Percentiles rank a stretch among this genome's conserved stretches.
Conservation (phyloP, 2,329 filamentous ascomycete species). For the Fonsecaea monophora region DNA sequence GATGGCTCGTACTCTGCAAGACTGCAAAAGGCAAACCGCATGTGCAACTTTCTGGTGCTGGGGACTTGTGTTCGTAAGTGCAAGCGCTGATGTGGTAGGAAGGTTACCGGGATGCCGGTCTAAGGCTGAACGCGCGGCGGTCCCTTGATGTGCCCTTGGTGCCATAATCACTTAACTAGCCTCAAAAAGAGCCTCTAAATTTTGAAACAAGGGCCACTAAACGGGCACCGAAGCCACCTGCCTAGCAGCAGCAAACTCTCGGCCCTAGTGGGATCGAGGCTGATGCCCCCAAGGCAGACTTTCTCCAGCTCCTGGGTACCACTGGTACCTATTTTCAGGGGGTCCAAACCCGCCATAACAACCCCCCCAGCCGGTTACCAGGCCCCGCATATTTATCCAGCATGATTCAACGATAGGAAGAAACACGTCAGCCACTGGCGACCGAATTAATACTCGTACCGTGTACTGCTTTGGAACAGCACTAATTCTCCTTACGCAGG, state of each 20-base stretch:
- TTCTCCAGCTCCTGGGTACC: neutral
- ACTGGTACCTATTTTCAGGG: slow-evolving; percentile 1
- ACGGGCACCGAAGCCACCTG: neutral
- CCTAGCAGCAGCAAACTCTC: neutral
- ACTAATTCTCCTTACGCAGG: neutral
- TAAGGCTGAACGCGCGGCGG: slow-evolving; percentile 25
- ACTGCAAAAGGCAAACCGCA: slow-evolving; percentile 9
- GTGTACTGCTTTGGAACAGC: neutral
- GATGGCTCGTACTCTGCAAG: slow-evolving; percentile 3
- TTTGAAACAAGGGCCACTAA: slow-evolving; percentile 5
- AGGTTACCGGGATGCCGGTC: neutral
- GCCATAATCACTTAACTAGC: slow-evolving; percentile 10
- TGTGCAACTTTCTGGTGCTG: slow-evolving; percentile 19
- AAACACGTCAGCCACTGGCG: slow-evolving; percentile 13
- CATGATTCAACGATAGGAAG: neutral
- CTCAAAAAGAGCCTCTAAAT: slow-evolving; percentile 3
- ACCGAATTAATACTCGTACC: neutral
- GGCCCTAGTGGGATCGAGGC: neutral
- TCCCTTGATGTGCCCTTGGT: slow-evolving; percentile 13
- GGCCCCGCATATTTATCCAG: neutral
- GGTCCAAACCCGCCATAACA: slow-evolving; percentile 1
- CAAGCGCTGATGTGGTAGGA: slow-evolving; percentile 5
- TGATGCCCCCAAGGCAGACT: slow-evolving; percentile 10
- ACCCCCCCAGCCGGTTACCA: neutral
- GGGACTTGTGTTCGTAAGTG: neutral